phyloP scores from a whole-genome alignment of 495 filamentous ascomycete genomes.

The Parathielavia hyrcaniae region DNA sequence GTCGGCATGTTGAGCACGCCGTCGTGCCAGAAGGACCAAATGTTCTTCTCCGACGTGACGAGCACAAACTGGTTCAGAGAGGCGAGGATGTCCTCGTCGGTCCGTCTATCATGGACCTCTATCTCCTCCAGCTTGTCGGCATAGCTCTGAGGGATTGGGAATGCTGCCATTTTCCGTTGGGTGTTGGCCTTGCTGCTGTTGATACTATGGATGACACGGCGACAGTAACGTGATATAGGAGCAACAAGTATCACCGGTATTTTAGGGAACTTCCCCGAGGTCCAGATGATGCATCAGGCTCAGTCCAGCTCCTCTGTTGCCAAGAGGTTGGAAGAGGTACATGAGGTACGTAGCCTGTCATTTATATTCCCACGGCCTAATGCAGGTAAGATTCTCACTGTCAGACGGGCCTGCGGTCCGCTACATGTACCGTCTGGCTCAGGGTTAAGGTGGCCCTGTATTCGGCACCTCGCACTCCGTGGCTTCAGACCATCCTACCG shows the following conservation, averaged over 20 bases:
- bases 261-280: too few species aligned
- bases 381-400: not conserved
- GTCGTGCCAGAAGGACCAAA: not conserved
- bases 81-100: not conserved
- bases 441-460: too few species aligned
- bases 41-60: not conserved
- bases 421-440: not conserved
- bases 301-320: not conserved
- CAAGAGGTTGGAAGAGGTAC: not conserved
- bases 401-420: not conserved
- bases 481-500: not conserved
- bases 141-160: not conserved
- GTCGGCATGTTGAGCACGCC: slow-evolving; percentile 1
- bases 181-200: not conserved
- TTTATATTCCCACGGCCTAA: too few species aligned
- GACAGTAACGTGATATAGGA: too few species aligned
- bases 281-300: too few species aligned
- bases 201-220: not conserved
- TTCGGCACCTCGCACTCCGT: not conserved
- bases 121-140: not conserved
- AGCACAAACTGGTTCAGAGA: not conserved
- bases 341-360: not conserved
- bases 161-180: not conserved
- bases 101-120: not conserved
- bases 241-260: too few species aligned